Evolutionary conservation across 345 rosid genomes (phyloP).

Genomic region (Dipteronia dyeriana): DNA sequence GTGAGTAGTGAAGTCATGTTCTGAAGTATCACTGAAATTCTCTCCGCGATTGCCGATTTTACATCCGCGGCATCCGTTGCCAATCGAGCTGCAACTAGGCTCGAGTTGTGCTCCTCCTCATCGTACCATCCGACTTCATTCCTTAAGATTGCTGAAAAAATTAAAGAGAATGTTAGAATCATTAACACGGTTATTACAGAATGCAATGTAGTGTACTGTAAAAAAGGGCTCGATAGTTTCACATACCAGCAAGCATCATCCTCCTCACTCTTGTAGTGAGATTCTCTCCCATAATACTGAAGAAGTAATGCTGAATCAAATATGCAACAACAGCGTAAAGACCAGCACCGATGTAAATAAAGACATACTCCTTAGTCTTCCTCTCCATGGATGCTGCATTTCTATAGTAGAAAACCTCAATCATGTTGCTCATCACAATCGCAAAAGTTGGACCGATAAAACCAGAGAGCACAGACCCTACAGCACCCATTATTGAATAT

Average conservation of each 20-base stretch:
- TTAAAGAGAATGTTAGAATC: not conserved
- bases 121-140: constrained; percentile 99
- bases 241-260: constrained; percentile 97
- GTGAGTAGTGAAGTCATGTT: constrained; percentile 99
- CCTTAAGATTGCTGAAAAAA: constrained; percentile 76
- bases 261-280: constrained; percentile 97
- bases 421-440: constrained; percentile 96
- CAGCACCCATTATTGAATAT: constrained; percentile 94
- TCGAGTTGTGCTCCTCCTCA: constrained; percentile 97
- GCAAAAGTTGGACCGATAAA: constrained; percentile 97
- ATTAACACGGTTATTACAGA: too few species aligned
- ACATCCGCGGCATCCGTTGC: constrained; percentile 97
- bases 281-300: constrained; percentile 99
- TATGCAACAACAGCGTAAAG: constrained; percentile 94
- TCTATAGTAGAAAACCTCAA: constrained; percentile 93
- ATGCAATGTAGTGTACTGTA: too few species aligned
- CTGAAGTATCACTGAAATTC: constrained; percentile 94
- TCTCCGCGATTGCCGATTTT: constrained; percentile 95
- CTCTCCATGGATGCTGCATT: constrained; percentile 90
- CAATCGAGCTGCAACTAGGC: constrained; percentile 81
- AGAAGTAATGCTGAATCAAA: constrained; percentile 98
- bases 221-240: too few species aligned
- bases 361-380: constrained; percentile 95
- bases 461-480: constrained; percentile 92
- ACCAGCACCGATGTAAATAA: constrained; percentile 96